These are phyloP conservation scores for Ogataea hybrid DNA, from an alignment of 1,139 yeast species.

Conservation along the genomic window DNA sequence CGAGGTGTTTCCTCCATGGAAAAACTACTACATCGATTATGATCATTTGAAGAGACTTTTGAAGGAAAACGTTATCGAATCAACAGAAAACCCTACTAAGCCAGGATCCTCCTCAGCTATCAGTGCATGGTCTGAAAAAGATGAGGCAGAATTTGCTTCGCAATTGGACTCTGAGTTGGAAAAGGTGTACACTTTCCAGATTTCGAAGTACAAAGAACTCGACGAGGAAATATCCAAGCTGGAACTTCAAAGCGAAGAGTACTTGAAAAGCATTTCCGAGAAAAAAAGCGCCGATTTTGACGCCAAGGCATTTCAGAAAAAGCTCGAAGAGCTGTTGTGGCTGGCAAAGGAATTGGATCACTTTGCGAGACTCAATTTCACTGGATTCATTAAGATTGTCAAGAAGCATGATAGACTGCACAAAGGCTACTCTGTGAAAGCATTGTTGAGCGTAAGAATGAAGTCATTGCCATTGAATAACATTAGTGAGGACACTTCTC, in stretches of 20 bases:
- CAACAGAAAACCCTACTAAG: constrained; percentile 6
- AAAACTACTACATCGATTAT: constrained; percentile 74
- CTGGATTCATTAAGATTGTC: constrained; percentile 92
- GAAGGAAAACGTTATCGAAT: constrained; percentile 65
- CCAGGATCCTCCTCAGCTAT: constrained; percentile 31
- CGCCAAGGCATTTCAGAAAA: constrained; percentile 53
- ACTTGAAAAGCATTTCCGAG: constrained; percentile 24
- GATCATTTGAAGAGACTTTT: constrained; percentile 75
- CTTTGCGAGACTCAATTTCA: constrained; percentile 86
- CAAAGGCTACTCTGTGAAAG: constrained; percentile 80
- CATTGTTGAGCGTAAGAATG: constrained; percentile 82
- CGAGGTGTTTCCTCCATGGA: constrained; percentile 90
- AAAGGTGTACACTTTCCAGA: constrained; percentile 89
- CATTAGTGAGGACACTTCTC: constrained; percentile 85
- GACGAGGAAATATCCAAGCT: constrained; percentile 61
- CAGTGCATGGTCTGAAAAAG: constrained; percentile 66
- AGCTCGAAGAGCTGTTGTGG: constrained; percentile 70
- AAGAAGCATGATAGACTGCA: constrained; percentile 94
- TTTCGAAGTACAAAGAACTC: constrained; percentile 65
- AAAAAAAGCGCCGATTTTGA: constrained; percentile 41
- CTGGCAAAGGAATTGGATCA: constrained; percentile 85
- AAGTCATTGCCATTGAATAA: constrained; percentile 82
- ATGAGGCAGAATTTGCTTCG: constrained; percentile 79
- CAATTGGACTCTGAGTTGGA: constrained; percentile 84
- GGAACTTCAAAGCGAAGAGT: constrained; percentile 47